phyloP scores from a whole-genome alignment of 163 green algal genomes.

The Volvox carteri region DNA sequence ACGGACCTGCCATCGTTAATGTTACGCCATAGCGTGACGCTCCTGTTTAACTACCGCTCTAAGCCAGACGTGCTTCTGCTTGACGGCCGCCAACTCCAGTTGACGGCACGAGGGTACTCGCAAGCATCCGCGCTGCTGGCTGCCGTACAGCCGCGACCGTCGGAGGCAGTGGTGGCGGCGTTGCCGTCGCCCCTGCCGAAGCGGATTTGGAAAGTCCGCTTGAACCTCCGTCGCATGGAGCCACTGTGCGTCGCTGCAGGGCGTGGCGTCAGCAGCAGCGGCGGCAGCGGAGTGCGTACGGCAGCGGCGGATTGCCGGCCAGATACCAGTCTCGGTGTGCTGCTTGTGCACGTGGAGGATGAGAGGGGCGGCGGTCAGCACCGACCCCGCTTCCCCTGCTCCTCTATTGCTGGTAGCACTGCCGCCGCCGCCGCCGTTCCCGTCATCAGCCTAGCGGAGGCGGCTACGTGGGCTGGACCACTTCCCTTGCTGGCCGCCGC shows the following conservation, averaged over 20 bases:
- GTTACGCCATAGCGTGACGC: not conserved
- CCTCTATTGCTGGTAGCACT: not conserved
- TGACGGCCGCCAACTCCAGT: not conserved
- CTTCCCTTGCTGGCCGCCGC: constrained; percentile 11
- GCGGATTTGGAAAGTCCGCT: not conserved
- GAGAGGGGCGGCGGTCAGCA: not conserved
- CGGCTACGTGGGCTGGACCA: not conserved
- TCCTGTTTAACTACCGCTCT: not conserved
- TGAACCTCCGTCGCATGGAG: not conserved
- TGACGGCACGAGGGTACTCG: not conserved
- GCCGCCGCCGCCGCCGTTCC: not conserved
- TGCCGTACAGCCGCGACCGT: not conserved
- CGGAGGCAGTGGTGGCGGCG: not conserved
- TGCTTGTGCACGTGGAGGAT: not conserved
- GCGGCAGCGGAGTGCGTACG: not conserved
- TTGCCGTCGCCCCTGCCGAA: not conserved
- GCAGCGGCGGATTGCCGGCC: not conserved
- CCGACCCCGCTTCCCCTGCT: too few relatives aligned
- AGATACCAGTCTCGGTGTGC: constrained; percentile 23
- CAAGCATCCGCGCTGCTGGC: not conserved
- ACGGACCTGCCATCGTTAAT: not conserved
- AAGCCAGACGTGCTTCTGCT: not conserved
- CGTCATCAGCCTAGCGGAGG: not conserved
- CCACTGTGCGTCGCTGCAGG: not conserved
- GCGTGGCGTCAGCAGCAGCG: not conserved